A percentile compares a stretch with the other conserved stretches of the same genome.
phyloP scores from a whole-genome alignment of 2,329 filamentous ascomycete genomes.

The Pseudocercospora fijiensis region DNA sequence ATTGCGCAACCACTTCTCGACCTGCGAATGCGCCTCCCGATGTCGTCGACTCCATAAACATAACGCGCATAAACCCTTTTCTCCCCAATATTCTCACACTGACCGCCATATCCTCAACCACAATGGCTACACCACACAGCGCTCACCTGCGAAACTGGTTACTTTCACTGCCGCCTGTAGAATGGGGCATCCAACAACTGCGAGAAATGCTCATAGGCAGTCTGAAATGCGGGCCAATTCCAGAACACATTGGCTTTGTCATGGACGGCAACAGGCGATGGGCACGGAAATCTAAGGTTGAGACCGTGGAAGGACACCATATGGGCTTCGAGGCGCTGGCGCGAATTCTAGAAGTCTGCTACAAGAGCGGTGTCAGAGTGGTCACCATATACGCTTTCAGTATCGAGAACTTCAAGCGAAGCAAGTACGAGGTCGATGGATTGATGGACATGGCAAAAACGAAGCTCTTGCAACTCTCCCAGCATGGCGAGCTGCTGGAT shows the following conservation, averaged over 20 bases:
- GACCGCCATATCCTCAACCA: not conserved
- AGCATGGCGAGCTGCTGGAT: conserved; percentile 90
- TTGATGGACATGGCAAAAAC: conserved; percentile 97
- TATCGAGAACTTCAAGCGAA: conserved; percentile 98
- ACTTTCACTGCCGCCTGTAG: conserved; percentile 81
- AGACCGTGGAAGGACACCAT: conserved; percentile 94
- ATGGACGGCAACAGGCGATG: conserved; percentile 98
- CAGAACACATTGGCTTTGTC: conserved; percentile 95
- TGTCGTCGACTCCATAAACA: not conserved
- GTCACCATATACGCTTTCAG: conserved; percentile 98
- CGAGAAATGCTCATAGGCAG: conserved; percentile 85
- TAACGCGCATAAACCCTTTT: not conserved
- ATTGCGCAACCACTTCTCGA: not conserved
- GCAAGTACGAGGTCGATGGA: conserved; percentile 92
- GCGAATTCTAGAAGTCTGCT: conserved; percentile 94
- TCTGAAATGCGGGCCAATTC: conserved; percentile 84
- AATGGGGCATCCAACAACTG: conserved; percentile 78
- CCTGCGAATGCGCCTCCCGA: not conserved
- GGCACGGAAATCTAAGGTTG: conserved; percentile 84
- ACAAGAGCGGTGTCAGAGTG: conserved; percentile 93
- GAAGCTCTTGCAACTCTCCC: conserved; percentile 85
- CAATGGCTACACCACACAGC: conserved; percentile 45
- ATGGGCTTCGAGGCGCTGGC: conserved; percentile 93
- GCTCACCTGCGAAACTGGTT: conserved; percentile 71
- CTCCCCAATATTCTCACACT: not conserved